phyloP scores from a whole-genome alignment of 176 grass and related monocot species.

The Metroxylon sagu region DNA sequence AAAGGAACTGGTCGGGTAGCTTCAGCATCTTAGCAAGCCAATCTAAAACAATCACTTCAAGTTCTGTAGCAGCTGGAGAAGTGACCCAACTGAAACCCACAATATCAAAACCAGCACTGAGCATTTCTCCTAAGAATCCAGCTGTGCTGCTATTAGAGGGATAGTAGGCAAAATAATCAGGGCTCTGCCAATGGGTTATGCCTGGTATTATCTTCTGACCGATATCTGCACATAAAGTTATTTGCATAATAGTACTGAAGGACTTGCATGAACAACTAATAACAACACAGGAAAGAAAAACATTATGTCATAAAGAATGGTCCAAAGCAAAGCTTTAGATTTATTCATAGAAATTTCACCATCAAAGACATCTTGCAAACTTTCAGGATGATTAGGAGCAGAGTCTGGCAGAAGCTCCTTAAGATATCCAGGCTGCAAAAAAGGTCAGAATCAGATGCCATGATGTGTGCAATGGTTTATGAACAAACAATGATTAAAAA shows the following conservation, averaged over 20 bases:
- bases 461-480: too few relatives aligned
- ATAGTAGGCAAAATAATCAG: conserved; percentile 23
- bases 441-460: not conserved
- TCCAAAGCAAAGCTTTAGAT: too few relatives aligned
- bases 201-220: conserved; percentile 24
- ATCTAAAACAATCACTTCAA: conserved; percentile 24
- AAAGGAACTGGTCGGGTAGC: conserved; percentile 18
- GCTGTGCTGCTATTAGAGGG: conserved; percentile 27
- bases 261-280: too few relatives aligned
- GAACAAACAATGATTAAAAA: too few relatives aligned
- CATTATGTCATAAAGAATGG: too few relatives aligned
- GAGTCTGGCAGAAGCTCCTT: conserved; percentile 57
- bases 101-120: conserved; percentile 28
- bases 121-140: conserved; percentile 27
- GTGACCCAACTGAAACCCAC: conserved; percentile 25
- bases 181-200: conserved; percentile 28
- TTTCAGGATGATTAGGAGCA: conserved; percentile 45
- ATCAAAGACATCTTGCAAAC: conserved; percentile 46
- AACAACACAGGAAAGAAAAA: too few relatives aligned
- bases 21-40: conserved; percentile 28
- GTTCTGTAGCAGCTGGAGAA: conserved; percentile 29
- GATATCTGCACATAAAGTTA: conserved; percentile 20
- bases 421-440: conserved; percentile 69
- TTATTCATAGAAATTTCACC: conserved; percentile 22
- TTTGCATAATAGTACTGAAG: too few relatives aligned